These are phyloP conservation scores for Solanum arcanum DNA, from an alignment of 257 asterid genomes.

Conservation along the genomic window DNA sequence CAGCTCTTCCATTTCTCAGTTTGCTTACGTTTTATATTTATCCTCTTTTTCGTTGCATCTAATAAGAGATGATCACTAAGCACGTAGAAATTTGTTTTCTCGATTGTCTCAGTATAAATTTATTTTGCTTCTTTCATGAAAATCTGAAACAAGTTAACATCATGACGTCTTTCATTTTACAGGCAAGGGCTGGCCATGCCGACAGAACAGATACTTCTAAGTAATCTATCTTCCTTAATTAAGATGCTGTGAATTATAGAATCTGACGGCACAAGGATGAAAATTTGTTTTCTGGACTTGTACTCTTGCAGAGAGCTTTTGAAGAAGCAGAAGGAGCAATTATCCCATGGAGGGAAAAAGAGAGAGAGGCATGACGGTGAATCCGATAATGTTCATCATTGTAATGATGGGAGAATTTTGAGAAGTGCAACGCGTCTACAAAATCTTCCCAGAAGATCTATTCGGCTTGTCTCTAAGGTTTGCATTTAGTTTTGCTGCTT, in stretches of 20 bases:
- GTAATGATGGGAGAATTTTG: constrained; percentile 2
- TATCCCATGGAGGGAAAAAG: constrained; percentile 2
- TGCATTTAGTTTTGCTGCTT: not conserved
- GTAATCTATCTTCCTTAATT: constrained; percentile 2
- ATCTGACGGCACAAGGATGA: not conserved
- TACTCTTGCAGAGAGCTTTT: not conserved
- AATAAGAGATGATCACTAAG: not conserved
- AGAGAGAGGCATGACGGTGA: not conserved
- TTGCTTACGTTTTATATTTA: not conserved
- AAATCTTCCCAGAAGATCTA: constrained; percentile 5
- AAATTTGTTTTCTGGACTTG: not conserved
- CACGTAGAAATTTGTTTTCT: not conserved
- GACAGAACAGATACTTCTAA: not conserved
- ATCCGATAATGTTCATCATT: not conserved
- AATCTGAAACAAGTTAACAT: not conserved
- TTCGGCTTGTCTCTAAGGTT: constrained; percentile 9
- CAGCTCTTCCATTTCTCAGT: not conserved
- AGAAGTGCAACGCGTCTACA: constrained; percentile 11
- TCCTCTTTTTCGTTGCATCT: not conserved
- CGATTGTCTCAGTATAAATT: not conserved
- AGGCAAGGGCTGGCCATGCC: not conserved
- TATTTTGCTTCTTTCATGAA: not conserved
- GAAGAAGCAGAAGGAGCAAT: not conserved
- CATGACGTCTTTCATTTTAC: not conserved
- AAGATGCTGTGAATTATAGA: not conserved